Base-by-base conservation (phyloP, 1,284 basidiomycete species). In the Sporisorium graminicola region DNA sequence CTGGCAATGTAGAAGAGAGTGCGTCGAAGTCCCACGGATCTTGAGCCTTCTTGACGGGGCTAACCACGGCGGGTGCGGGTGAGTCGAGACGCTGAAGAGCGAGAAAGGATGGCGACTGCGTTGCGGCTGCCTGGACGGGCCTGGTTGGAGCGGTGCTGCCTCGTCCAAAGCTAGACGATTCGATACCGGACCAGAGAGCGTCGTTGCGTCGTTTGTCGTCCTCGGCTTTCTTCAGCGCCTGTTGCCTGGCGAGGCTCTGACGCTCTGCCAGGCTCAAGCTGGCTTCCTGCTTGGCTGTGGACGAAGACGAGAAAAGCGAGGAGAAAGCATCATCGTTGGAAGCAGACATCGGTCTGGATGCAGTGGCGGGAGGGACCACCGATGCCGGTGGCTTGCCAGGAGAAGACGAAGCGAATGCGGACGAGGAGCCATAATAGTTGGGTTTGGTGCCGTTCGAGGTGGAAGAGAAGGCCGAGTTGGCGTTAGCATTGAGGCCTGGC, bases 291-390 rank as follows among this genome's bases (percentile, higher is more conserved):
- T 67, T 63, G 37, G 66, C 40, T 16, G 58, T 49, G 16, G 68
- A 62, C 9, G 68, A 64, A 6, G 71, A 60, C 0, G 78, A 69
- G n/a, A 82, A 78, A 20, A 82, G 77, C 10, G 80, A 82, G 5
- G 74, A 75, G 60, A 83, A 84, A 5, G 81, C 82, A 58, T 83
- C 80, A 6, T 46, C 37, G 18, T 43, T 55, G 10, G 60, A 10
- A 13, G n/a, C 10, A 7, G 27, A 5, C 47, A 51, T 29, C 26
- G 37, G 42, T 53, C 54, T 61, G 6, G 51, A 58, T 35, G 46
- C 6, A 18, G 51, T 42, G n/a, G 54, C 26, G 37, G 43, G 18
- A 40, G 54, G 42, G 3, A 50, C 5, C 5, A 10, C 24, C 14
- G 54, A 53, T 12, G 58, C 3, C 24, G 56, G 55, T 8, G 37